A percentile compares a stretch with the other conserved stretches of the same genome.
These are phyloP conservation scores for Angophora floribunda DNA, from an alignment of 345 rosid genomes.

Conservation along the genomic window DNA sequence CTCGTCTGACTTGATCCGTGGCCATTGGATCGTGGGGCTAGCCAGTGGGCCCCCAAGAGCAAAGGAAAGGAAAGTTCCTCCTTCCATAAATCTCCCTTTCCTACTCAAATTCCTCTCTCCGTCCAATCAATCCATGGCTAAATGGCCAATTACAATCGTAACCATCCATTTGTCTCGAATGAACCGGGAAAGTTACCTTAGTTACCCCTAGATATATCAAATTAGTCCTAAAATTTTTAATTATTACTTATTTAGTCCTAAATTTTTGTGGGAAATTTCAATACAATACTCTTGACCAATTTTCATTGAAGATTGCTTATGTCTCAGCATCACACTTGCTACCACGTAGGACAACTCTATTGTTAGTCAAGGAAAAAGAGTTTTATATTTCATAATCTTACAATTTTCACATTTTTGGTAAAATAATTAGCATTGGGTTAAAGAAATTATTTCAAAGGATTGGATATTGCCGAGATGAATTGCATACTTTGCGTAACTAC, in stretches of 20 bases:
- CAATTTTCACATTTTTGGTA: too few relatives aligned
- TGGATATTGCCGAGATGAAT: too few relatives aligned
- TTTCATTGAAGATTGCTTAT: accelerated
- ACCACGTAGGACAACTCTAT: not conserved
- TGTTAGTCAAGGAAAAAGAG: not conserved
- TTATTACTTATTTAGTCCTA: not conserved
- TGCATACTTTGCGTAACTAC: not conserved
- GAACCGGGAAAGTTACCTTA: not conserved
- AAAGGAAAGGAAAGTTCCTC: not conserved
- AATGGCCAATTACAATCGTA: not conserved
- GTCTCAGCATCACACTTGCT: accelerated
- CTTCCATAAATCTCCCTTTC: not conserved
- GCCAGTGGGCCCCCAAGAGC: not conserved
- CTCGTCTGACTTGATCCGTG: not conserved
- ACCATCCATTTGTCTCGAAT: not conserved
- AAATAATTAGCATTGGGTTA: too few relatives aligned
- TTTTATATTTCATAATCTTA: not conserved
- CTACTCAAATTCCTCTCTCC: not conserved
- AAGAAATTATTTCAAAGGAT: too few relatives aligned
- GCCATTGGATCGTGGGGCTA: not conserved
- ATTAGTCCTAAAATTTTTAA: not conserved
- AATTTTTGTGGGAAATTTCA: not conserved
- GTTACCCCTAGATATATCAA: not conserved
- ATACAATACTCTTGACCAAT: accelerated
- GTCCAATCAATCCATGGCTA: not conserved